Evolutionary conservation across 169 alveolate genomes (phyloP).

Genomic region (Pseudocohnilembus persalinus): DNA sequence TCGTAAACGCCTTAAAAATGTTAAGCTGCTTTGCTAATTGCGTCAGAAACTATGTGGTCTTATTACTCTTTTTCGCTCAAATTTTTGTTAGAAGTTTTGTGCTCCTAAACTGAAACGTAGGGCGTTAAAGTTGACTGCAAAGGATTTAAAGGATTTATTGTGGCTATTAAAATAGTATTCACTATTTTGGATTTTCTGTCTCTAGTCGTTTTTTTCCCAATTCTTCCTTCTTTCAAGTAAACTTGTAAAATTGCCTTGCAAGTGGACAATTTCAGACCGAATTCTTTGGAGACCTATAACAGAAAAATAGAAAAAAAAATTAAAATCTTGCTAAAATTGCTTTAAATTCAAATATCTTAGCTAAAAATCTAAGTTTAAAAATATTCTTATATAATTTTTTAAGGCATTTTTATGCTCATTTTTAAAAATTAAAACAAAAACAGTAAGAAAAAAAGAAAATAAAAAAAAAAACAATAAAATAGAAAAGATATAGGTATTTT

Average conservation of each 20-base stretch:
- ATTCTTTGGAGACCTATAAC: constrained; percentile 39
- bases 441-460: too few relatives aligned
- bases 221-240: constrained; percentile 43
- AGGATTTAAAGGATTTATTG: constrained; percentile 32
- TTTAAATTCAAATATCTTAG: too few relatives aligned
- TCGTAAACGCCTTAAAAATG: background rate
- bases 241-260: constrained; percentile 45
- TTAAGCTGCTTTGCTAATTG: background rate
- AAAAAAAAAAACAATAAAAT: too few relatives aligned
- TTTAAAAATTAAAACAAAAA: too few relatives aligned
- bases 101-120: constrained; percentile 3
- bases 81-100: background rate
- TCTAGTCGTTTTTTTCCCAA: constrained; percentile 42
- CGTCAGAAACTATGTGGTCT: background rate
- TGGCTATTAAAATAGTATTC: constrained; percentile 35
- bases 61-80: background rate
- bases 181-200: constrained; percentile 42
- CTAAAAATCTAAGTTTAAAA: too few relatives aligned
- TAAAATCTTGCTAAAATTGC: too few relatives aligned
- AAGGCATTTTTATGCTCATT: background rate
- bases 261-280: constrained; percentile 38
- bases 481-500: too few relatives aligned
- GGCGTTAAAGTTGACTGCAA: constrained; percentile 9
- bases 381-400: too few relatives aligned
- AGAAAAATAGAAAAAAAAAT: too few relatives aligned